phyloP scores from a whole-genome alignment of 1,139 yeast genomes.

The Arxiozyma telluris region DNA sequence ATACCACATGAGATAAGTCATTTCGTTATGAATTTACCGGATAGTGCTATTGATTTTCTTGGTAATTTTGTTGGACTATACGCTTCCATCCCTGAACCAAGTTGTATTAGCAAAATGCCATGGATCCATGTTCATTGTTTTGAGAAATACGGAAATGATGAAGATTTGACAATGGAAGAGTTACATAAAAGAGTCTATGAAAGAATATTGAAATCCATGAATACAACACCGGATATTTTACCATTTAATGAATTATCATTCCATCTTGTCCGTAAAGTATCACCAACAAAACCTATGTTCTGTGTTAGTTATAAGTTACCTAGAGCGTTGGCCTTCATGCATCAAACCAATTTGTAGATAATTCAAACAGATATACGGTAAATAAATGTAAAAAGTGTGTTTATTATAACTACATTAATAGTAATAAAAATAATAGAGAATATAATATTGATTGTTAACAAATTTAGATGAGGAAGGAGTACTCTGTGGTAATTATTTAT shows the following conservation, averaged over 20 bases:
- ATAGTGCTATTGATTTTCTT: slow-evolving; percentile 78
- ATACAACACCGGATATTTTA: slow-evolving; percentile 35
- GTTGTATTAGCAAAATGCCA: slow-evolving; percentile 54
- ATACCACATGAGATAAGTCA: slow-evolving; percentile 61
- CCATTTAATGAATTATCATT: slow-evolving; percentile 42
- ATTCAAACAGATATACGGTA: too few species aligned
- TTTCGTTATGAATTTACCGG: slow-evolving; percentile 95
- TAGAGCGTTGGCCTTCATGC: slow-evolving; percentile 57
- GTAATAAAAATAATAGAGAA: neutral
- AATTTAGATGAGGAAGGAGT: too few species aligned
- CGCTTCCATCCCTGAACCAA: slow-evolving; percentile 16
- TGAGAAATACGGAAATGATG: slow-evolving; percentile 69
- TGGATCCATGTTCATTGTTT: slow-evolving; percentile 83
- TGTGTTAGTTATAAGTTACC: slow-evolving; percentile 80
- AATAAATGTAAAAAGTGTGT: neutral
- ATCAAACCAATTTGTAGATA: neutral
- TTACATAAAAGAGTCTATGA: slow-evolving; percentile 53
- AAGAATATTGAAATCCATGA: slow-evolving; percentile 48
- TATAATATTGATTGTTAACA: neutral
- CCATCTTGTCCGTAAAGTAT: slow-evolving; percentile 85
- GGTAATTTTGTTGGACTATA: slow-evolving; percentile 70
- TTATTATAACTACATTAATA: too few species aligned
- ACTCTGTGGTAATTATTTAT: too few species aligned
- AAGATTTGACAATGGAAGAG: slow-evolving; percentile 59
- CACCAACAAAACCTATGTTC: slow-evolving; percentile 95